Percentiles rank a stretch among this genome's conserved stretches.
Conservation (phyloP, 2,329 filamentous ascomycete species). For the Fusarium sp. region DNA sequence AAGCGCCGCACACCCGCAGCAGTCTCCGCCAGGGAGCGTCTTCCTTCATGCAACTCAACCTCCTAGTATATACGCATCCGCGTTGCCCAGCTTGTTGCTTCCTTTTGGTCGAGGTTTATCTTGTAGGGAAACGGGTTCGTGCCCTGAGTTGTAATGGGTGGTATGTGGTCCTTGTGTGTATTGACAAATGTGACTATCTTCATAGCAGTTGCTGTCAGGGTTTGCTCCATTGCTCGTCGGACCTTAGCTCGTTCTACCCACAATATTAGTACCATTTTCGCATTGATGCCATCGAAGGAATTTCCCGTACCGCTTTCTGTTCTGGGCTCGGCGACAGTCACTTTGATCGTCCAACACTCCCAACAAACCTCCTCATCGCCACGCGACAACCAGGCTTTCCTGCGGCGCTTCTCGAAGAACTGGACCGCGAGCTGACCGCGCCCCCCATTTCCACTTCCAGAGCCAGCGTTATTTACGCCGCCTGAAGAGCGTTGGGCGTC, state of each 20-base stretch:
- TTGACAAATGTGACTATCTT: slow-evolving; percentile 92
- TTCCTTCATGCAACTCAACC: not conserved
- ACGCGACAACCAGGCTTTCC: slow-evolving; percentile 82
- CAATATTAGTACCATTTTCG: not conserved
- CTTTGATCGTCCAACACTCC: slow-evolving; percentile 95
- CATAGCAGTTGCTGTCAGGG: slow-evolving; percentile 86
- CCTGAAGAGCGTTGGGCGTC: slow-evolving; percentile 66
- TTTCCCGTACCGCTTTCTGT: slow-evolving; percentile 82
- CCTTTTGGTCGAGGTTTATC: slow-evolving; percentile 88
- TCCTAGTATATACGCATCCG: slow-evolving; percentile 79
- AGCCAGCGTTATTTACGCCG: slow-evolving; percentile 28
- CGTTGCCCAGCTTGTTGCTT: slow-evolving; percentile 78
- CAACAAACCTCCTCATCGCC: slow-evolving; percentile 95
- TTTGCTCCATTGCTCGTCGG: slow-evolving; percentile 90
- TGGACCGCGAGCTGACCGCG: slow-evolving; percentile 86
- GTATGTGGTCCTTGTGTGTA: slow-evolving; percentile 93
- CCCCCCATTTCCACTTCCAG: slow-evolving; percentile 62
- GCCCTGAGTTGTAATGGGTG: slow-evolving; percentile 93
- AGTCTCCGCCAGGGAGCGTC: not conserved
- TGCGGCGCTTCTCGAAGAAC: slow-evolving; percentile 93
- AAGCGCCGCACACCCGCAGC: not conserved
- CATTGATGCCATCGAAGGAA: not conserved
- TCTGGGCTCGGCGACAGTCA: slow-evolving; percentile 90
- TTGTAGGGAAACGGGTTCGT: slow-evolving; percentile 97
- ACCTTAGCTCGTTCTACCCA: slow-evolving; percentile 86